A percentile compares a stretch with the other conserved stretches of the same genome.
Conservation (phyloP, 129 eudicot species). For the Tanacetum coccineum region DNA sequence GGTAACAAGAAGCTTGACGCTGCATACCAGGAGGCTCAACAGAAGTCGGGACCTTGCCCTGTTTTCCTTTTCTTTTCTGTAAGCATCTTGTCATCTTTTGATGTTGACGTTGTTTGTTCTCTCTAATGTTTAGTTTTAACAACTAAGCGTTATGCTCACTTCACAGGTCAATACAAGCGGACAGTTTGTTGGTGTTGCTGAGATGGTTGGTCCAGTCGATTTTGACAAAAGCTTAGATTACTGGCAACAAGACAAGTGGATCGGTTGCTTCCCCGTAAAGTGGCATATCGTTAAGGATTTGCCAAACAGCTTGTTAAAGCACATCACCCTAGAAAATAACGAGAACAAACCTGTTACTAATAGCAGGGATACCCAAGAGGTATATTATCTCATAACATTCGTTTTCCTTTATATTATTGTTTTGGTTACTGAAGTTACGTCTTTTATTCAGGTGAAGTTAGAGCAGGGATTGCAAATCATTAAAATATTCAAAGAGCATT, state of each 20-base stretch:
- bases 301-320: conserved; percentile 77
- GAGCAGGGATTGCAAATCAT: conserved; percentile 71
- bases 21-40: conserved; percentile 71
- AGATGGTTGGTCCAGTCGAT: conserved; percentile 81
- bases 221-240: conserved; percentile 72
- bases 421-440: not conserved
- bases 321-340: conserved; percentile 75
- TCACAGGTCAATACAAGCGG: conserved; percentile 75
- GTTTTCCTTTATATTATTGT: not conserved
- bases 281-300: conserved; percentile 95
- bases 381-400: not conserved
- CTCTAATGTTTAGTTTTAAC: not conserved
- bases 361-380: conserved; percentile 94
- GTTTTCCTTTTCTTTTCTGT: conserved; percentile 74
- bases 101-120: not conserved
- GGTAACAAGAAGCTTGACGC: conserved; percentile 87
- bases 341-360: conserved; percentile 87
- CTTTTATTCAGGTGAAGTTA: conserved; percentile 49
- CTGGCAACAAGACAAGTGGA: conserved; percentile 96
- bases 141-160: not conserved
- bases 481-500: conserved; percentile 63
- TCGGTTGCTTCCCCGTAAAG: conserved; percentile 86
- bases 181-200: conserved; percentile 87
- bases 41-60: conserved; percentile 60
- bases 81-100: conserved; percentile 2